A percentile compares a stretch with the other conserved stretches of the same genome.
Conservation (phyloP, 139 green algal species). For the Volvox africanus region DNA sequence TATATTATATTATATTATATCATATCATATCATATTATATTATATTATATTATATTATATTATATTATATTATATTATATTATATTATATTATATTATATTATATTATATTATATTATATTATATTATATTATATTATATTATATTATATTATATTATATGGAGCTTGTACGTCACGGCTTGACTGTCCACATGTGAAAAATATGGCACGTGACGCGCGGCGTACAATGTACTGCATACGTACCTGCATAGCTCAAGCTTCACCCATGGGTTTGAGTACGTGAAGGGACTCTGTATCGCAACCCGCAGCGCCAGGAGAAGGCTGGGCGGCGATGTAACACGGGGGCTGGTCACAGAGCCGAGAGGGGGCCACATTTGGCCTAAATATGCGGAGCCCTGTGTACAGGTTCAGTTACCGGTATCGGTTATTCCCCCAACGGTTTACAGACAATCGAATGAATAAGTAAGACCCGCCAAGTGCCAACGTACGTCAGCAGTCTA, state of each 20-base stretch:
- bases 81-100: no score
- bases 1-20: no score
- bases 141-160: no score
- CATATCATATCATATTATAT: no score
- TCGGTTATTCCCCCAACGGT: not conserved
- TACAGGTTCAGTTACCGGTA: not conserved
- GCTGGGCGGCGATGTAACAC: not conserved
- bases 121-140: no score
- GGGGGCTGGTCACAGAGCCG: not conserved
- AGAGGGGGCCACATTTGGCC: not conserved
- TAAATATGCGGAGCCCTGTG: not conserved
- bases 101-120: no score
- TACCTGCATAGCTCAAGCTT: slow-evolving; percentile 14
- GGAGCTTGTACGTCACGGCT: no score
- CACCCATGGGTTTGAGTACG: not conserved
- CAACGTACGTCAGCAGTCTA: no score
- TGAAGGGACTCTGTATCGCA: not conserved
- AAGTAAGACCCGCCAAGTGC: not conserved
- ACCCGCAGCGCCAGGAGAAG: slow-evolving; percentile 6
- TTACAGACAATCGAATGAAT: not conserved
- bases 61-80: no score
- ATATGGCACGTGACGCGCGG: no score
- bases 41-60: no score
- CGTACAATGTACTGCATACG: not conserved
- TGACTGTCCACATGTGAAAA: no score